These are phyloP conservation scores for Eucalyptus sp. DNA, from an alignment of 345 rosid species.

Conservation along the genomic window DNA sequence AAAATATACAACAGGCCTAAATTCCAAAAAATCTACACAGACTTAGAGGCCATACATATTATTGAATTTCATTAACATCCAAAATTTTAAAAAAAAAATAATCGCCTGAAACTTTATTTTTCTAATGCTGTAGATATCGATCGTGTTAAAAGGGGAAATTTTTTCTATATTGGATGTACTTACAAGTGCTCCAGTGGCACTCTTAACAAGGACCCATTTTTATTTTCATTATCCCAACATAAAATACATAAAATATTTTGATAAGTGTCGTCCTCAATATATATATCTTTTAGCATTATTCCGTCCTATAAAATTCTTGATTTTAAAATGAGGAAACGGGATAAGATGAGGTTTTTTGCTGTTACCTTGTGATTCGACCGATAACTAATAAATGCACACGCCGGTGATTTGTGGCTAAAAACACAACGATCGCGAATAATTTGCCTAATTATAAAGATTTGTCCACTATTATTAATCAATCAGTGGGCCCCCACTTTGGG, in stretches of 20 bases:
- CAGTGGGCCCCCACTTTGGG: neutral
- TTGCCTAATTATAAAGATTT: neutral
- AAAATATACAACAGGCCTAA: neutral
- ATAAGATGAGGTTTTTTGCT: too few species aligned
- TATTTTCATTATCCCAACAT: neutral
- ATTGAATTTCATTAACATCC: neutral
- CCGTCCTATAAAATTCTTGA: neutral
- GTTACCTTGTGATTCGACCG: too few species aligned
- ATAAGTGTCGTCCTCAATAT: neutral
- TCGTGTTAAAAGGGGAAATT: neutral
- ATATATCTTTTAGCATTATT: fast-evolving
- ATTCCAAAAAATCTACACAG: neutral
- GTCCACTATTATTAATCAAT: neutral
- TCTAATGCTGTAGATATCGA: neutral
- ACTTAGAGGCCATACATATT: neutral
- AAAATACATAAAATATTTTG: neutral
- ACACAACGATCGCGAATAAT: neutral
- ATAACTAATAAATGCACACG: neutral
- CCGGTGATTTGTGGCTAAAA: neutral
- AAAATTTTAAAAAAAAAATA: fast-evolving
- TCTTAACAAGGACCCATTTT: neutral
- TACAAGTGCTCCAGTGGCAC: neutral
- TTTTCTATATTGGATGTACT: neutral
- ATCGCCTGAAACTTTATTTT: neutral
- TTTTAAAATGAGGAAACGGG: neutral